These are phyloP conservation scores for Mycena leptocephala DNA, from an alignment of 768 basidiomycete species.

Conservation along the genomic window DNA sequence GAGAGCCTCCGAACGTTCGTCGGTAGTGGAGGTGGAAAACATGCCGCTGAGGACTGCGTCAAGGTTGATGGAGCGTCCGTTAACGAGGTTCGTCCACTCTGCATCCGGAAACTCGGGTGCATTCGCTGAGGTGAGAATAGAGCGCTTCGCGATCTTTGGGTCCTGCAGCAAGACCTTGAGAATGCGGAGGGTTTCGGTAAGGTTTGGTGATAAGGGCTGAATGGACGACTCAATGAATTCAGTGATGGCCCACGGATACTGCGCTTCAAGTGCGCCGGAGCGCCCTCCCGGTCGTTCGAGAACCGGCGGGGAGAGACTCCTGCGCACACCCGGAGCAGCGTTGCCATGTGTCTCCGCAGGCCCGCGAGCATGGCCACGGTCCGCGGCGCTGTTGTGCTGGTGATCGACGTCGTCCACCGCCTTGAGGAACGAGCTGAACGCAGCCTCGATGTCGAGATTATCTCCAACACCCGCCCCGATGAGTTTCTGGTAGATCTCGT, in stretches of 20 bases:
- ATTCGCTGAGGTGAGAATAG: background rate
- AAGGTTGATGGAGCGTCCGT: background rate
- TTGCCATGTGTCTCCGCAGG: background rate
- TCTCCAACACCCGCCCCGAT: background rate
- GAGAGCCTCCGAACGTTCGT: conserved; percentile 9
- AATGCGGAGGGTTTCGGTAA: background rate
- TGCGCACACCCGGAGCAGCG: background rate
- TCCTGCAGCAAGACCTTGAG: background rate
- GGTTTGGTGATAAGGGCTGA: background rate
- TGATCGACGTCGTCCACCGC: conserved; percentile 1
- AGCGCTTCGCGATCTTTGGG: background rate
- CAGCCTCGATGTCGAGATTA: background rate
- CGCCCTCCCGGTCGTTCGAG: background rate
- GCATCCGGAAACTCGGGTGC: background rate
- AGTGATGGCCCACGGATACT: background rate
- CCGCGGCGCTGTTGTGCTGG: background rate
- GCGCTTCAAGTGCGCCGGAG: background rate
- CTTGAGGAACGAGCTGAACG: conserved; percentile 6
- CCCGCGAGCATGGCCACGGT: background rate
- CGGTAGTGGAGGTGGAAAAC: background rate
- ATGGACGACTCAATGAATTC: background rate
- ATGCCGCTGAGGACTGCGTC: background rate
- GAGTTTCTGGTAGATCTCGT: conserved; percentile 7
- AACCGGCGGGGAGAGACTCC: background rate
- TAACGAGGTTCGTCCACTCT: background rate